Evolutionary conservation across 2,329 filamentous ascomycete species (phyloP).

Genomic region (Grosmannia clavigera): DNA sequence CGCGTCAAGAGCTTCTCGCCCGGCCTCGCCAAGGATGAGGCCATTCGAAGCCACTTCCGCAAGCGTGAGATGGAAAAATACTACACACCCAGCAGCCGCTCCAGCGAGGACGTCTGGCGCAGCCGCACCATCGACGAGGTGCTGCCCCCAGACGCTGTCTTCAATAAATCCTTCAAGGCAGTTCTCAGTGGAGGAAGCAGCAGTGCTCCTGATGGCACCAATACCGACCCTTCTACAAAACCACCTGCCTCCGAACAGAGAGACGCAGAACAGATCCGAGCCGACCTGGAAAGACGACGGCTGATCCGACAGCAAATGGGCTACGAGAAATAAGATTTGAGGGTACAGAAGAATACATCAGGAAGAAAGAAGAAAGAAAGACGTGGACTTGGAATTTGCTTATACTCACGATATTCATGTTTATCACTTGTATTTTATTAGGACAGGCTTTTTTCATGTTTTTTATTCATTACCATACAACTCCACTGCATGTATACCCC

Average conservation of each 20-base stretch:
- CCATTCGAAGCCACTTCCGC: constrained; percentile 55
- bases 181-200: constrained; percentile 22
- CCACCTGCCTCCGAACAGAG: constrained; percentile 16
- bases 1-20: constrained; percentile 54
- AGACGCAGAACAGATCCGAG: constrained; percentile 29
- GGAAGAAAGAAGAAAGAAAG: constrained; percentile 8
- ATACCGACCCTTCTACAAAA: neutral
- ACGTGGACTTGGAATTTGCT: too few species aligned
- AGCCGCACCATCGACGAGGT: constrained; percentile 44
- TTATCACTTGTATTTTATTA: neutral
- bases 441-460: constrained; percentile 1
- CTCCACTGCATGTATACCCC: constrained; percentile 4
- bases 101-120: constrained; percentile 86
- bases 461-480: constrained; percentile 11
- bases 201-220: constrained; percentile 12
- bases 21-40: constrained; percentile 40
- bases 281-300: constrained; percentile 24
- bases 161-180: constrained; percentile 19
- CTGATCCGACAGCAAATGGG: constrained; percentile 23
- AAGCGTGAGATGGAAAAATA: constrained; percentile 54
- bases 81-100: constrained; percentile 50
- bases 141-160: constrained; percentile 36
- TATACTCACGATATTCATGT: neutral
- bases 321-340: constrained; percentile 12
- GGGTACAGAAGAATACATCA: too few species aligned